Conservation (phyloP, 257 asterid species). For the Petunia secreta region DNA sequence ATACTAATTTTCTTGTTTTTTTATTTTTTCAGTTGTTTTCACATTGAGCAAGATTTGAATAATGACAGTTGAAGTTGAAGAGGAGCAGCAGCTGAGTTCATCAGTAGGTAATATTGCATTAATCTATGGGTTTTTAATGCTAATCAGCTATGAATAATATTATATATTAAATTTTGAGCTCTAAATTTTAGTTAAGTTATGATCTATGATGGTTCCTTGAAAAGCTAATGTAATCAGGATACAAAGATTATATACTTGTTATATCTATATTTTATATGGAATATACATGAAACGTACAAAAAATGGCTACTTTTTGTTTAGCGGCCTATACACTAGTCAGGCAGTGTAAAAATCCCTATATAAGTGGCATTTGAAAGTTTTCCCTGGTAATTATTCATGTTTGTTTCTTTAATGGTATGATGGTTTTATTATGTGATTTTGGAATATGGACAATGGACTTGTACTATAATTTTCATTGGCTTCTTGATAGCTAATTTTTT, state of each 20-base stretch:
- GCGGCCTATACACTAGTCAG: no score
- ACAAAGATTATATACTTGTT: neutral
- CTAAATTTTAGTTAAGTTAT: neutral
- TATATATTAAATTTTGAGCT: neutral
- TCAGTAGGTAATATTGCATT: constrained; percentile 46
- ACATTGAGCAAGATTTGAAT: constrained; percentile 27
- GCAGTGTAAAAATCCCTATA: neutral
- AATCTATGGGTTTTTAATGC: constrained; percentile 15
- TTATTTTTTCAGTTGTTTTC: neutral
- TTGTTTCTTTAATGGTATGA: neutral
- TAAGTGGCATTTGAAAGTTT: neutral
- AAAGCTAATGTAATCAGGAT: neutral
- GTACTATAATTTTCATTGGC: no score
- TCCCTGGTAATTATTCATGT: neutral
- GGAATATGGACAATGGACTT: neutral
- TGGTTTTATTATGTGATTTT: neutral
- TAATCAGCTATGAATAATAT: neutral
- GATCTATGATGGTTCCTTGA: constrained; percentile 17
- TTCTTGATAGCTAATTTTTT: no score
- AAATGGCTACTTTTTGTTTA: neutral
- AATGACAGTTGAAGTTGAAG: constrained; percentile 63
- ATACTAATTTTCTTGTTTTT: neutral
- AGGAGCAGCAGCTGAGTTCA: constrained; percentile 40
- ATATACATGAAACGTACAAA: no score
- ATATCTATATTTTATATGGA: no score